Conservation (phyloP, 176 grass and related monocot species). For the Bolboschoenus planiculmis region DNA sequence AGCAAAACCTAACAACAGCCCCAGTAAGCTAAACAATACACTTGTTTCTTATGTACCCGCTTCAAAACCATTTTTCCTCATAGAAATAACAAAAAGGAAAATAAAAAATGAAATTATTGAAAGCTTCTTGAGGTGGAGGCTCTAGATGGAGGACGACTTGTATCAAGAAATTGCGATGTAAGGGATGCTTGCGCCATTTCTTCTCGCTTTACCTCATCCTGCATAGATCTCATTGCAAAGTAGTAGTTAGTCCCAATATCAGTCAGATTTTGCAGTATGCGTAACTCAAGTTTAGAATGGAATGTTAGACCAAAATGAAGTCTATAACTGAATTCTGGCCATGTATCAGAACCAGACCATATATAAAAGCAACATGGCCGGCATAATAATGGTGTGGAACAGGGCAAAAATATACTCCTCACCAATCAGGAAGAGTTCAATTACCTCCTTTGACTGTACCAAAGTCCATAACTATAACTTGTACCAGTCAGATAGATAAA, state of each 20-base stretch:
- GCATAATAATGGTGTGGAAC: not conserved
- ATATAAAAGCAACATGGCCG: not conserved
- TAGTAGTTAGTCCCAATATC: not conserved
- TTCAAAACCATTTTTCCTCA: conserved; percentile 44
- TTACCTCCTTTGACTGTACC: not conserved
- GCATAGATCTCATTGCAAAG: conserved; percentile 23
- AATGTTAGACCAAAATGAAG: not conserved
- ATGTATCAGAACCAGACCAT: no score
- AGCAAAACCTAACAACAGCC: conserved; percentile 40
- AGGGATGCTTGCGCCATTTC: conserved; percentile 25
- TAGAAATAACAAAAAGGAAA: conserved; percentile 50
- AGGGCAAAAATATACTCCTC: no score
- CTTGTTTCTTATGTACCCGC: conserved; percentile 73
- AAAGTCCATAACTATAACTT: not conserved
- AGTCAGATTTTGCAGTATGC: not conserved
- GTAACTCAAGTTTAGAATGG: not conserved
- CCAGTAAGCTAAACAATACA: conserved; percentile 49
- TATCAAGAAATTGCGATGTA: conserved; percentile 44
- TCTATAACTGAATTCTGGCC: not conserved
- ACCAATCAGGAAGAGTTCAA: not conserved
- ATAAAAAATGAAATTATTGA: conserved; percentile 43
- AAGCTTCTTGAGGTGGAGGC: conserved; percentile 43
- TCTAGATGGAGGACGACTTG: conserved; percentile 51
- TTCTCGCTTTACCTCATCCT: conserved; percentile 77
- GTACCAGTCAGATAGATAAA: no score